Base-by-base conservation (phyloP, 345 rosid genomes). In the Turnera subulata region DNA sequence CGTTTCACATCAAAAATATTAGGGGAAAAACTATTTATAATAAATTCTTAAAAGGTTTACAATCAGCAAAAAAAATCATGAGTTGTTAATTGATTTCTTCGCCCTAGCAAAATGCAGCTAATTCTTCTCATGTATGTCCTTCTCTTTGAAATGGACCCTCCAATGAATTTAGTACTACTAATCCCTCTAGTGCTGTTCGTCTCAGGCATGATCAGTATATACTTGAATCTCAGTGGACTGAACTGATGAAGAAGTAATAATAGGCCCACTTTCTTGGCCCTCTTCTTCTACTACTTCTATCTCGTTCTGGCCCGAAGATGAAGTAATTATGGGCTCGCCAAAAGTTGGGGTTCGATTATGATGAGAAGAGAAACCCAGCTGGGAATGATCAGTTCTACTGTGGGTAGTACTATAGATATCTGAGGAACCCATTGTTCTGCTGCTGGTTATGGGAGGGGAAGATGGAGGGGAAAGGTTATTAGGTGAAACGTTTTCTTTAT, bases 301-400 rank as follows among this genome's bases (percentile, higher is more conserved):
- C 42, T 39, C 56, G 48, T 11, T 15, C 17, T 3, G 45, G 12
- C 13, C 2, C 0, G 40, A 14, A 49, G 33, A 3, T 33, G 45
- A 10, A 26, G 37, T 1, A n/a, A n/a, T n/a, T n/a, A n/a, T n/a
- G 13, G 40, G 24, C 24, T 69, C 65, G 13, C 39, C 20, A 2
- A 64, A 50, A 11, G 64, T 70, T 15, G 63, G 73, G 17, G 50
- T 6, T 18, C 67, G 61, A 16, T 7, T 44, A 25, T 53, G 62
- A 69, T 53, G 62, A 69, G 59, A 26, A 42, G 75, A 52, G 35
- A 4, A 7, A 4, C 58, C 50, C 11, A 40, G n/a, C n/a, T n/a
- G 54, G 24, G 46, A 24, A 17, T n/a, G n/a, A n/a, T 7, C 17
- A 25, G 14, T 17, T 18, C 0, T 23, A 18, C 18, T 4, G 20